These are phyloP conservation scores for Saraca asoca DNA, from an alignment of 331 rosid species.

Conservation along the genomic window DNA sequence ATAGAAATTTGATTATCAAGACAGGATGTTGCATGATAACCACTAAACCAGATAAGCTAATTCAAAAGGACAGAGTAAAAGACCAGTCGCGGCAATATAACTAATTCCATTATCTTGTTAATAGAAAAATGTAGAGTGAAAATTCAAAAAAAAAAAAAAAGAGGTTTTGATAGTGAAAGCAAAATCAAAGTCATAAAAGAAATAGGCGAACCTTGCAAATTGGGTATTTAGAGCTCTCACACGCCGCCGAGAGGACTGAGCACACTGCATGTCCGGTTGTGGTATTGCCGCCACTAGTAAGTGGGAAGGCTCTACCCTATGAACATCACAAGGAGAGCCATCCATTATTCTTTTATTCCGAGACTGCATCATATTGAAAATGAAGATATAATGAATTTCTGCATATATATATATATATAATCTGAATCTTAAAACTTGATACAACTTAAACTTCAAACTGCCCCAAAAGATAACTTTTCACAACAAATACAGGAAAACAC, in stretches of 20 bases:
- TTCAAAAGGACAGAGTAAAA: conserved; percentile 6
- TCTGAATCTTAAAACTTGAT: too few relatives aligned
- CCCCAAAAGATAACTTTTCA: not conserved
- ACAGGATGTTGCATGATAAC: not conserved
- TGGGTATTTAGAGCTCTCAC: conserved; percentile 99
- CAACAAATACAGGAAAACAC: not conserved
- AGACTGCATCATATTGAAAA: conserved; percentile 59
- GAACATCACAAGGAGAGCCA: conserved; percentile 70
- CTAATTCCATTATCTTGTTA: not conserved
- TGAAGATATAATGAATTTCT: conserved; percentile 33
- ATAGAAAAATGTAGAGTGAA: not conserved
- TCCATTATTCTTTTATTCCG: conserved; percentile 79
- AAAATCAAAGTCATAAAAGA: conserved; percentile 20
- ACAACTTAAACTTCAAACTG: conserved; percentile 29
- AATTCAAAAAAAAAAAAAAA: conserved; percentile 15
- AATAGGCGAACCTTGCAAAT: conserved; percentile 79
- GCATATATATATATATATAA: too few relatives aligned
- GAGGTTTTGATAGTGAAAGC: conserved; percentile 29
- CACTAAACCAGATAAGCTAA: conserved; percentile 18
- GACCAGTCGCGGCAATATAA: not conserved
- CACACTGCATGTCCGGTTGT: conserved; percentile 62
- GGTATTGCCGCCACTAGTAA: conserved; percentile 43
- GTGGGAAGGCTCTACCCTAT: conserved; percentile 78
- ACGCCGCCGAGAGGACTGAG: conserved; percentile 86
- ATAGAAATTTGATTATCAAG: conserved; percentile 4